These are phyloP conservation scores for Cenchrus americanus DNA, from an alignment of 176 grass and related monocot genomes.

Conservation along the genomic window DNA sequence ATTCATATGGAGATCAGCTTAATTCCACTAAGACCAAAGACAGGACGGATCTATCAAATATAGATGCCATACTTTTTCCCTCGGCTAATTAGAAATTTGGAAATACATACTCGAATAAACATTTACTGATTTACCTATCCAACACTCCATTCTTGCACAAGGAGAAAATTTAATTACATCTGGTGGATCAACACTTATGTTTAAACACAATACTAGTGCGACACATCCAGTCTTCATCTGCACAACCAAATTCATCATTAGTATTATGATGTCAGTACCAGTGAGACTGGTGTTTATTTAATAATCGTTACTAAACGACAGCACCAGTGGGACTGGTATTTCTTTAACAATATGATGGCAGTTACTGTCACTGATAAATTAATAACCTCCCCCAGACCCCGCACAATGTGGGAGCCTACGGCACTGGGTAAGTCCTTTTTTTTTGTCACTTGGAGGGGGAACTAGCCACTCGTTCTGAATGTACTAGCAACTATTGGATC, in stretches of 20 bases:
- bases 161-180: slow-evolving; percentile 99
- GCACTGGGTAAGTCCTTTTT: too few relatives aligned
- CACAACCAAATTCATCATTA: slow-evolving; percentile 50
- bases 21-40: slow-evolving; percentile 17
- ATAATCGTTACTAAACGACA: background rate
- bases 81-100: slow-evolving; percentile 14
- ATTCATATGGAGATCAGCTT: background rate
- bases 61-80: background rate
- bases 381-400: too few relatives aligned
- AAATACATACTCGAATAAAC: background rate
- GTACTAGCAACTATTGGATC: background rate
- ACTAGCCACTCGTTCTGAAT: background rate
- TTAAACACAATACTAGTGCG: slow-evolving; percentile 96
- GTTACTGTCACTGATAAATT: too few relatives aligned
- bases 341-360: slow-evolving; percentile 4
- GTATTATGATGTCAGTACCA: background rate
- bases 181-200: slow-evolving; percentile 95
- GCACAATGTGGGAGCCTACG: too few relatives aligned
- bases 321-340: background rate
- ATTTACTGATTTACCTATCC: slow-evolving; percentile 95
- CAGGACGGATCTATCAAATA: slow-evolving; percentile 27
- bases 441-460: background rate
- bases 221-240: slow-evolving; percentile 99
- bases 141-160: slow-evolving; percentile 97
- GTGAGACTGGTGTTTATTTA: background rate